Evolutionary conservation across 2,329 filamentous ascomycete genomes (phyloP).

Genomic region (Tolypocladium endophyticum): DNA sequence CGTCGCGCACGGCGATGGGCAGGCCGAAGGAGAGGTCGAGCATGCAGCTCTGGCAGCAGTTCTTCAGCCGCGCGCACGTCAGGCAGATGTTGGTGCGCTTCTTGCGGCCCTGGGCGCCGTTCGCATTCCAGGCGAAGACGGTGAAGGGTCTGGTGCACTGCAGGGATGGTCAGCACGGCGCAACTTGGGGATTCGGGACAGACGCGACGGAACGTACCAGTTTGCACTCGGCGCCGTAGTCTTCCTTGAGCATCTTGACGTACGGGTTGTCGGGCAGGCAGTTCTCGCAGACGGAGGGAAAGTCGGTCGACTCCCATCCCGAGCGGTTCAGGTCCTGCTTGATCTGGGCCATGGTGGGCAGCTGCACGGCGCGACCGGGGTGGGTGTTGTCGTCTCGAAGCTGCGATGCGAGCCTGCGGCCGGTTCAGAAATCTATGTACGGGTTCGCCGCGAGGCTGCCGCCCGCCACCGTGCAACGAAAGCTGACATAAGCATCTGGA

Average conservation of each 20-base stretch:
- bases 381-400: not conserved
- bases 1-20: constrained; percentile 89
- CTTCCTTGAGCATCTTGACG: constrained; percentile 98
- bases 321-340: constrained; percentile 93
- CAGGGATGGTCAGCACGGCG: not conserved
- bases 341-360: constrained; percentile 66
- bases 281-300: constrained; percentile 81
- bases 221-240: constrained; percentile 81
- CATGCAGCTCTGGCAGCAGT: constrained; percentile 99
- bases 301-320: constrained; percentile 90
- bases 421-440: not conserved
- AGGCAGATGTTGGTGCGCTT: constrained; percentile 93
- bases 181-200: not conserved
- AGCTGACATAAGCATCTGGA: not conserved
- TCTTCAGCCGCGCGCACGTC: constrained; percentile 93
- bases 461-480: not conserved
- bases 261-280: constrained; percentile 95
- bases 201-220: constrained; percentile 26
- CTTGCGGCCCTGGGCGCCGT: constrained; percentile 76
- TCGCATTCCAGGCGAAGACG: constrained; percentile 88
- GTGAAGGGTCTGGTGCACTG: constrained; percentile 89
- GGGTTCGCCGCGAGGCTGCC: not conserved
- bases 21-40: constrained; percentile 92
- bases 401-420: not conserved
- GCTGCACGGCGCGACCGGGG: not conserved